phyloP scores from a whole-genome alignment of 768 basidiomycete genomes.

The Rhizopogon roseolus region DNA sequence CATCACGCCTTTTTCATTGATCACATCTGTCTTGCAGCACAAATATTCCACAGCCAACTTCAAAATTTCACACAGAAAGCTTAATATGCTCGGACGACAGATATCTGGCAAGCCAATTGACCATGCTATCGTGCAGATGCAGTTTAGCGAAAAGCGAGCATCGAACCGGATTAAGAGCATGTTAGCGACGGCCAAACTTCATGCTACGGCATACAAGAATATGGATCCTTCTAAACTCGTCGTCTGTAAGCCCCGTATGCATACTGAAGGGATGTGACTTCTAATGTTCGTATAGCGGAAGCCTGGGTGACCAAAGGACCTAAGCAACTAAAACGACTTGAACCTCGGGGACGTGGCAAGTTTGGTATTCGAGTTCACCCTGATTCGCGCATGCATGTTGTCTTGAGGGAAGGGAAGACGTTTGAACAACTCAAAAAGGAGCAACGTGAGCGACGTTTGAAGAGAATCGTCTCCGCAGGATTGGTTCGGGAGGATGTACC shows the following conservation, averaged over 20 bases:
- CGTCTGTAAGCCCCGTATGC: conserved; percentile 56
- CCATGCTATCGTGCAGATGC: conserved; percentile 94
- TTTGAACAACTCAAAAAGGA: conserved; percentile 59
- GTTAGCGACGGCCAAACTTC: conserved; percentile 81
- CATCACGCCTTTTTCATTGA: neutral
- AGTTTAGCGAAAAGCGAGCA: conserved; percentile 91
- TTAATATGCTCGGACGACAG: conserved; percentile 84
- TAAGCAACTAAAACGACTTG: conserved; percentile 57
- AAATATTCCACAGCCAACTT: conserved; percentile 91
- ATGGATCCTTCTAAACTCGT: conserved; percentile 69
- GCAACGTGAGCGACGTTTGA: conserved; percentile 63
- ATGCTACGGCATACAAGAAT: conserved; percentile 74
- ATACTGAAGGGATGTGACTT: neutral
- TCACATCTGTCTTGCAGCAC: conserved; percentile 47
- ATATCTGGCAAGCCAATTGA: conserved; percentile 91
- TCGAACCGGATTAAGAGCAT: conserved; percentile 84
- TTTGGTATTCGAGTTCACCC: conserved; percentile 74
- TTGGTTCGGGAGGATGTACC: conserved; percentile 76
- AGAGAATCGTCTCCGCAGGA: conserved; percentile 75
- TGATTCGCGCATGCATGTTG: conserved; percentile 67
- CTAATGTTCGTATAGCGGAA: conserved; percentile 52
- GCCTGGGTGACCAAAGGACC: conserved; percentile 92
- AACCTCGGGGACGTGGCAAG: conserved; percentile 81
- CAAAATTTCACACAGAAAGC: conserved; percentile 90
- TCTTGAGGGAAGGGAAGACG: conserved; percentile 80